A percentile compares a stretch with the other conserved stretches of the same genome.
Evolutionary conservation across 306 rosid genomes (phyloP).

Genomic region (Erythrophleum fordii): DNA sequence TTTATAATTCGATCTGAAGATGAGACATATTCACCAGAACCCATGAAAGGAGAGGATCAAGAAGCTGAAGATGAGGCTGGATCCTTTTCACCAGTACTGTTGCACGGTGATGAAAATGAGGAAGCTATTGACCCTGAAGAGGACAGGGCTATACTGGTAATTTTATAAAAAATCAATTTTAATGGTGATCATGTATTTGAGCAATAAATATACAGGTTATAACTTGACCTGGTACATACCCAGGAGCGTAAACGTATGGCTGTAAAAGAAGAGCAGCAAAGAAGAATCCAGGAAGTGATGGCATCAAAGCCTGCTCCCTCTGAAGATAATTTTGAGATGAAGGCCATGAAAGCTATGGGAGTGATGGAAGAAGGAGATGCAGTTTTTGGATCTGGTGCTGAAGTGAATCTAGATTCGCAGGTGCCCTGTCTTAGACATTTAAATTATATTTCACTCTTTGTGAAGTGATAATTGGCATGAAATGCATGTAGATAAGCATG

Average conservation of each 20-base stretch:
- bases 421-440: slow-evolving; percentile 41
- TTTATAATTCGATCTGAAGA: slow-evolving; percentile 46
- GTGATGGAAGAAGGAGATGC: slow-evolving; percentile 98
- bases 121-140: slow-evolving; percentile 94
- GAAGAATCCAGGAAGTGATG: slow-evolving; percentile 78
- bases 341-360: slow-evolving; percentile 94
- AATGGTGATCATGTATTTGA: slow-evolving; percentile 14
- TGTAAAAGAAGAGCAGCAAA: slow-evolving; percentile 82
- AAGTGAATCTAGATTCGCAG: slow-evolving; percentile 96
- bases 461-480: background rate
- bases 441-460: slow-evolving; percentile 18
- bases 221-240: slow-evolving; percentile 19
- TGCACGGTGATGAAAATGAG: slow-evolving; percentile 85
- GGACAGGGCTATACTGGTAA: slow-evolving; percentile 82
- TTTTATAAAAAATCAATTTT: slow-evolving; percentile 4
- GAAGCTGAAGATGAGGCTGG: slow-evolving; percentile 77
- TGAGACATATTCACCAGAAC: slow-evolving; percentile 73
- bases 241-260: slow-evolving; percentile 82
- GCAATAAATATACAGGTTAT: background rate
- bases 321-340: slow-evolving; percentile 86
- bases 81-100: slow-evolving; percentile 84
- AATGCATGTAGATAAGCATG: background rate
- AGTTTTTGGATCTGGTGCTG: slow-evolving; percentile 86
- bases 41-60: slow-evolving; percentile 57
- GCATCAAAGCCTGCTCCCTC: slow-evolving; percentile 79